Conservation (phyloP, 768 basidiomycete genomes). For the Kwoniella sp. region DNA sequence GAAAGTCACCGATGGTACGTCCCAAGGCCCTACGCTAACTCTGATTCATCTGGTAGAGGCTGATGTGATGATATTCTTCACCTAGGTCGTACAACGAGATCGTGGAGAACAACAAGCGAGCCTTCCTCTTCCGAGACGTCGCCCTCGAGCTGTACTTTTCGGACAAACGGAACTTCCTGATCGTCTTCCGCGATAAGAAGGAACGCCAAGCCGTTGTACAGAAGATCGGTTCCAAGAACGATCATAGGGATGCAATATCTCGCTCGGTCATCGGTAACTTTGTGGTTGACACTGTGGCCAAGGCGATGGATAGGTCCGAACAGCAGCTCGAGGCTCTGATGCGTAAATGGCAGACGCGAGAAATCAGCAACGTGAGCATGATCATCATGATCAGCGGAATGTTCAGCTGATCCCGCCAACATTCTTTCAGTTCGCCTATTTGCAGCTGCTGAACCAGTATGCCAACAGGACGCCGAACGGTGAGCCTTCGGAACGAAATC, state of each 20-base stretch:
- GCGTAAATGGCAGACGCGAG: slow-evolving; percentile 80
- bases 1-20: slow-evolving; percentile 79
- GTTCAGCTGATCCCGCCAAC: slow-evolving; percentile 9
- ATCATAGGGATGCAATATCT: slow-evolving; percentile 64
- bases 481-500: slow-evolving; percentile 21
- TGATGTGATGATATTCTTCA: neutral
- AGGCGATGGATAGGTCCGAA: slow-evolving; percentile 47
- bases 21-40: neutral
- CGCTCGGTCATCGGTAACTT: slow-evolving; percentile 56
- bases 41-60: neutral
- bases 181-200: slow-evolving; percentile 74
- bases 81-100: slow-evolving; percentile 78
- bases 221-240: slow-evolving; percentile 58
- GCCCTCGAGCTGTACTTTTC: slow-evolving; percentile 90
- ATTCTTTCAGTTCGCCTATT: slow-evolving; percentile 72
- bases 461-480: slow-evolving; percentile 89
- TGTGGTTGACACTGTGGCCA: slow-evolving; percentile 50
- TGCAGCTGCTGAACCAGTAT: slow-evolving; percentile 85
- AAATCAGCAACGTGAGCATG: slow-evolving; percentile 79
- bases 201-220: slow-evolving; percentile 60
- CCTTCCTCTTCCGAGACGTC: slow-evolving; percentile 87
- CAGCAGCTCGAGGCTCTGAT: slow-evolving; percentile 53
- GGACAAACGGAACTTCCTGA: slow-evolving; percentile 82
- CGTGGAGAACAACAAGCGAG: slow-evolving; percentile 73
- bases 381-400: neutral